Conservation (phyloP, 2,329 filamentous ascomycete species). For the Botrytis sinoallii region DNA sequence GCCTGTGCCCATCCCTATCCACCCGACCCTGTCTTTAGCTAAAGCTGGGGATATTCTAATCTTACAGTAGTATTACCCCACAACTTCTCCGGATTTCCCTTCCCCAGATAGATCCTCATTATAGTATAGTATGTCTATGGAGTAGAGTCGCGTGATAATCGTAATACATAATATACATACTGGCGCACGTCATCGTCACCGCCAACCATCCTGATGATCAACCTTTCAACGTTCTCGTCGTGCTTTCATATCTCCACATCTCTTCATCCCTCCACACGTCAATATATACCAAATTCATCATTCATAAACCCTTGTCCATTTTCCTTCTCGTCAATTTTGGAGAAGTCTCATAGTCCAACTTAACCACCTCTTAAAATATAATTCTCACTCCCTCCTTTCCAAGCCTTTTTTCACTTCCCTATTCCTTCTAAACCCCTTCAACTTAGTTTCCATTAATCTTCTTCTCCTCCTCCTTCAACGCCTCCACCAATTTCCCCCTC, state of each 20-base stretch:
- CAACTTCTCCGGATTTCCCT: constrained; percentile 13
- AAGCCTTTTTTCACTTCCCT: not conserved
- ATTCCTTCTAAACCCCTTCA: constrained; percentile 23
- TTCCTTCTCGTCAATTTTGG: not conserved
- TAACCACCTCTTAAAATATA: not conserved
- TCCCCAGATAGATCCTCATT: constrained; percentile 6
- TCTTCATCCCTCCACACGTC: not conserved
- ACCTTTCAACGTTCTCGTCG: not conserved
- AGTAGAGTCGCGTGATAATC: not conserved
- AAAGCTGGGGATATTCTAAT: constrained; percentile 9
- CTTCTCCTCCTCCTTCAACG: constrained; percentile 51
- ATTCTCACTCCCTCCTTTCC: too few species aligned
- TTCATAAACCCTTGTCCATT: not conserved
- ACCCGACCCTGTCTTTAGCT: not conserved
- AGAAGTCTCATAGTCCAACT: not conserved
- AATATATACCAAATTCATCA: not conserved
- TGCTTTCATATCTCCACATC: not conserved
- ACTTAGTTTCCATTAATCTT: constrained; percentile 16
- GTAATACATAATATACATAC: constrained; percentile 6
- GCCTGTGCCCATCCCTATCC: constrained; percentile 6
- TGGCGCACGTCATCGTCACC: not conserved
- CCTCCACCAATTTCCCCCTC: constrained; percentile 51
- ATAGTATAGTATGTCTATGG: not conserved
- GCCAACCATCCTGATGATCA: not conserved
- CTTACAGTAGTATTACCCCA: constrained; percentile 8